phyloP scores from a whole-genome alignment of 805 yeast genomes.

The Hanseniaspora meyeri region DNA sequence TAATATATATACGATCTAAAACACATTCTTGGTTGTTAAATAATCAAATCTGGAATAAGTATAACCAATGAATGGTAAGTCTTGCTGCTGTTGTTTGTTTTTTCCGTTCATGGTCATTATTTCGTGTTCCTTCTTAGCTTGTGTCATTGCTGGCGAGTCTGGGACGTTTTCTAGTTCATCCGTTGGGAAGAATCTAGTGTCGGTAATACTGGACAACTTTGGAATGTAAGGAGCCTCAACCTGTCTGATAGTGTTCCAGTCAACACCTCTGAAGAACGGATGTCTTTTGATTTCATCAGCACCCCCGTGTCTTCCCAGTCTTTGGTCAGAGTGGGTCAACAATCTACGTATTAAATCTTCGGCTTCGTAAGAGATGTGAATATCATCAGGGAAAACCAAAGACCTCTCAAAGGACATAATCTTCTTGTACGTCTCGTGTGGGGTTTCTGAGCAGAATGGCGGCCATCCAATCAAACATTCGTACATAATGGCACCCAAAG shows the following conservation, averaged over 20 bases:
- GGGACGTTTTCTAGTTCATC: conserved; percentile 93
- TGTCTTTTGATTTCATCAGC: conserved; percentile 83
- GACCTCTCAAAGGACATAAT: conserved; percentile 86
- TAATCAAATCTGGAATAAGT: conserved; percentile 92
- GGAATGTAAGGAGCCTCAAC: conserved; percentile 93
- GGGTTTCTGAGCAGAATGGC: conserved; percentile 89
- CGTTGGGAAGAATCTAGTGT: conserved; percentile 94
- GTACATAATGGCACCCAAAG: conserved; percentile 89
- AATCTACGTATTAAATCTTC: conserved; percentile 74
- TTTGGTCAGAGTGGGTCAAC: conserved; percentile 62
- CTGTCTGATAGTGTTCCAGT: conserved; percentile 77
- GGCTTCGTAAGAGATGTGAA: conserved; percentile 76
- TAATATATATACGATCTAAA: conserved; percentile 17
- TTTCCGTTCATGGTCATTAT: conserved; percentile 35
- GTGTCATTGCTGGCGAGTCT: conserved; percentile 64
- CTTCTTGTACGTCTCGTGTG: conserved; percentile 85
- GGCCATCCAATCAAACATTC: conserved; percentile 97
- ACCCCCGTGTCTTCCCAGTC: conserved; percentile 82
- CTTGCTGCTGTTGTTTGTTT: conserved; percentile 42
- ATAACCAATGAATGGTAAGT: conserved; percentile 92
- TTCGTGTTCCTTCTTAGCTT: conserved; percentile 41
- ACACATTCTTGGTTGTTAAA: conserved; percentile 58
- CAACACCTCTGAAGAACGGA: conserved; percentile 91
- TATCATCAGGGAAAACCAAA: conserved; percentile 78
- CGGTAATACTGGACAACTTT: conserved; percentile 79